phyloP scores from a whole-genome alignment of 192 early-diverging fungal species.

The Coemansia sp. region DNA sequence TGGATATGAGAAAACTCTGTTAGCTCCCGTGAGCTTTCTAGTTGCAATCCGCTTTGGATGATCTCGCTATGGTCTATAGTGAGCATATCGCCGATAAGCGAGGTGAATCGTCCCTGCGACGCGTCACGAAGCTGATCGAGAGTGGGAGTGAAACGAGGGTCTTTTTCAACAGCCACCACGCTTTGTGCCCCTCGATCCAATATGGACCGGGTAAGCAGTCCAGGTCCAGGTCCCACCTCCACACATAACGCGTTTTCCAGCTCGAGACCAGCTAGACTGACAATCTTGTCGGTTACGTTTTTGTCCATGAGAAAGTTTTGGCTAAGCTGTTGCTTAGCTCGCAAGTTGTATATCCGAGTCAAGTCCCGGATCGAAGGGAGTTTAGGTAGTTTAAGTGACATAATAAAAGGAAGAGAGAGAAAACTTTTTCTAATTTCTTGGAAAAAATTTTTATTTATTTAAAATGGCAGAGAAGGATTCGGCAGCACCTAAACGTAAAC shows the following conservation, averaged over 20 bases:
- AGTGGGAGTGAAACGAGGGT: slow-evolving; percentile 65
- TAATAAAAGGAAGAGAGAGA: background rate
- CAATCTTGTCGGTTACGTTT: slow-evolving; percentile 78
- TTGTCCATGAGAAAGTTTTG: slow-evolving; percentile 84
- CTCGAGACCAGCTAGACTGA: slow-evolving; percentile 58
- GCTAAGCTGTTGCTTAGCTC: slow-evolving; percentile 68
- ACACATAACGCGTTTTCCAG: slow-evolving; percentile 60
- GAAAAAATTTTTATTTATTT: background rate
- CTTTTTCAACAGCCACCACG: slow-evolving; percentile 74
- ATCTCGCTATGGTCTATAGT: slow-evolving; percentile 57
- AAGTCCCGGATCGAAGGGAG: slow-evolving; percentile 71
- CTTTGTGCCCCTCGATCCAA: slow-evolving; percentile 61
- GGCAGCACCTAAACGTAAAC: slow-evolving; percentile 31
- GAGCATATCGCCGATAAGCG: slow-evolving; percentile 68
- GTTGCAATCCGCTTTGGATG: slow-evolving; percentile 28
- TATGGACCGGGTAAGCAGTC: slow-evolving; percentile 74
- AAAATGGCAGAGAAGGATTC: slow-evolving; percentile 14
- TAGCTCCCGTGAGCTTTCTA: slow-evolving; percentile 12
- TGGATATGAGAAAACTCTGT: slow-evolving; percentile 50
- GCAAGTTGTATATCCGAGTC: slow-evolving; percentile 69
- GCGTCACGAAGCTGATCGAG: slow-evolving; percentile 73
- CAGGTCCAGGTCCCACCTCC: slow-evolving; percentile 79
- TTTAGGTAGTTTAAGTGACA: slow-evolving; percentile 53
- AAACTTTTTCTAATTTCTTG: background rate
- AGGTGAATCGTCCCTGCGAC: slow-evolving; percentile 55